Evolutionary conservation across 345 rosid species (phyloP), one percentile per base, ranked within the genome.

Genomic region (Camelina laxa): DNA sequence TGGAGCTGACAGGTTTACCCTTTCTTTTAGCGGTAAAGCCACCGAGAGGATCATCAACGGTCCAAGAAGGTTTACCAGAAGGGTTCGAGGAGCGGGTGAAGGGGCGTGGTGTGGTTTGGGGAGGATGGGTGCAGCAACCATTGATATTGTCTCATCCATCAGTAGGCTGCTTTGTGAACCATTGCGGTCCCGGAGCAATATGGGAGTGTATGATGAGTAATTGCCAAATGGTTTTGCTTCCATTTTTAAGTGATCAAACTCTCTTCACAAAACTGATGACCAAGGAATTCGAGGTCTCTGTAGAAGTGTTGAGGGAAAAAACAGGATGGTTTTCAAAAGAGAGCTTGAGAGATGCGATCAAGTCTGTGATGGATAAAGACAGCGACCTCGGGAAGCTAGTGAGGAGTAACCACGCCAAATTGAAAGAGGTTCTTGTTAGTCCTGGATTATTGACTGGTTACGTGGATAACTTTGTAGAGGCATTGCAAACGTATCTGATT

Each of bases 41-140:
- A 12, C 97, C 97, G 1, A 19, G 2, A 2, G 89, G 90, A 6
- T 45, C 77, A 11, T 16, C 76, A 4, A 85, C 87, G 0, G 69
- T 86, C 0, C 84, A 86, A 53, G 95, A 90, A 71, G 97, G 89
- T 7, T 50, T 90, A 9, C 95, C 95, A 1, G 45, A 86, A 31
- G 97, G 88, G 61, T 90, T 89, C 21, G 69, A 76, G 4, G 88
- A 86, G 79, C 73, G 51, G 10, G 21, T 47, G 1, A 47, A 16
- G 8, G 51, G 20, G 4, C 51, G 21, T 1, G 51, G 51, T 47
- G 20, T 47, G 10, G 51, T 47, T 16, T 47, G 10, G 9, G 51
- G 51, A 47, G 51, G 21, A 47, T 47, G 51, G 51, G 51, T 47
- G 0, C 51, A 47, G 4, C 51, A 47, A 47, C 51, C 51, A 0